Evolutionary conservation across 2,329 filamentous ascomycete genomes (phyloP).

Genomic region (Pseudophaeomoniella oleicola): DNA sequence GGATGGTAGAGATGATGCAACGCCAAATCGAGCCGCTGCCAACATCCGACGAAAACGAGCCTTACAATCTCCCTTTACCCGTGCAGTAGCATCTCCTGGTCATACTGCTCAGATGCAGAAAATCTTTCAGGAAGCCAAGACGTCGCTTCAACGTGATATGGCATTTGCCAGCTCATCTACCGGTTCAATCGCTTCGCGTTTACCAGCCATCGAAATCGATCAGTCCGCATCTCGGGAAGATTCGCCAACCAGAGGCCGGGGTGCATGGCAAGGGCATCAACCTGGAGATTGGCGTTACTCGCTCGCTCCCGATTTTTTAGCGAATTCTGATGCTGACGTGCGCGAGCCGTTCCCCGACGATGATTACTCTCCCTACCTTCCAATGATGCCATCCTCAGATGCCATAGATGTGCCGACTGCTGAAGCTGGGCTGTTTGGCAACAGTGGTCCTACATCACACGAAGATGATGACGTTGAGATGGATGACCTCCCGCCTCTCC

Average conservation of each 20-base stretch:
- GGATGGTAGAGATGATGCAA: no score
- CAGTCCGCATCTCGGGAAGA: background rate
- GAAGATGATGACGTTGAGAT: background rate
- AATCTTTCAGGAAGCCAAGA: slow-evolving; percentile 11
- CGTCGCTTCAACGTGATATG: slow-evolving; percentile 10
- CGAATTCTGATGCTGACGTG: slow-evolving; percentile 10
- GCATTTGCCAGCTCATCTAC: slow-evolving; percentile 10
- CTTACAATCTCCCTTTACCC: slow-evolving; percentile 3
- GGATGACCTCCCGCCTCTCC: background rate
- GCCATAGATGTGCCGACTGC: slow-evolving; percentile 1
- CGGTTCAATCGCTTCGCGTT: slow-evolving; percentile 11
- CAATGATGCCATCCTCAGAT: slow-evolving; percentile 3
- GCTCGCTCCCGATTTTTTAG: slow-evolving; percentile 8
- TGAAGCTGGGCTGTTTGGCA: slow-evolving; percentile 10
- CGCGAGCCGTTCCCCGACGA: slow-evolving; percentile 11
- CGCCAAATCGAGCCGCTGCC: no score
- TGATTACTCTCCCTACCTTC: slow-evolving; percentile 9
- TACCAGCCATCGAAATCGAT: slow-evolving; percentile 5
- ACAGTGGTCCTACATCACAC: slow-evolving; percentile 10
- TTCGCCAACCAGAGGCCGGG: slow-evolving; percentile 2
- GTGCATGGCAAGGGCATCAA: no score
- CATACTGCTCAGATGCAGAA: slow-evolving; percentile 12
- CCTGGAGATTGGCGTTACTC: slow-evolving; percentile 14
- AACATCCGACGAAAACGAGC: slow-evolving; percentile 7
- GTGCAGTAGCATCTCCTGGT: slow-evolving; percentile 7